Base-by-base conservation (phyloP, 202 grass and related monocot genomes). In the Zoysia matrella region DNA sequence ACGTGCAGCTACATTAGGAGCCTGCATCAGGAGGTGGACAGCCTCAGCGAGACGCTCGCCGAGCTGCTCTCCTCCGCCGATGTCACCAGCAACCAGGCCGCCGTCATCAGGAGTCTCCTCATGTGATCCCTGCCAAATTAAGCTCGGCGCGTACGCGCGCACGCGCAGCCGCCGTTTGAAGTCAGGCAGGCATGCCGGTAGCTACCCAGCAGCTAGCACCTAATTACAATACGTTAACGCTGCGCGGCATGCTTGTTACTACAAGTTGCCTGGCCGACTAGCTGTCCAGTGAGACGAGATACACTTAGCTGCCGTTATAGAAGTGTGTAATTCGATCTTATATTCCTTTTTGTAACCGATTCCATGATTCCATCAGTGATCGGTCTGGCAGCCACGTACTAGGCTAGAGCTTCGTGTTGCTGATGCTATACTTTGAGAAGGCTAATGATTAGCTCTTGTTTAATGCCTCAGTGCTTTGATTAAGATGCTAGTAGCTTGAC, bases 1-100 rank as follows among this genome's bases (percentile, higher is more conserved):
- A 94, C 91, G 55, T 97, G 94, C 80, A 97, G 83, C 85, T 94
- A 97, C 81, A 94, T 97, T 67, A 91, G 87, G 71, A 93, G 81
- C 75, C 92, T 97, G 75, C 94, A 97, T 63, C 85, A 87, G 81
- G 94, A 97, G 72, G 86, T 88, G 67, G 91, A 94, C 70, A 81
- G 89, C 55, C 88, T 97, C 51, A 97, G 94, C 82, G 91, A 92
- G 79, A 94, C 87, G 77, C 91, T 97, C 45, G 76, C 94, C 53
- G 75, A 91, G 74, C 80, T 97, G 69, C 87, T 97, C 52, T 86
- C 69, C 61, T 82, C 80, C 55, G 83, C 86, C 42, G 72, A 89
- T 47, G 74, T 90, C 73, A 83, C 82, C 41, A 88, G 87, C 61
- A 89, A 85, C 61, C 91, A 97, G 80, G 87, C 91, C 11, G 94